Conservation (phyloP, 257 asterid species). For the Solanum chilense region DNA sequence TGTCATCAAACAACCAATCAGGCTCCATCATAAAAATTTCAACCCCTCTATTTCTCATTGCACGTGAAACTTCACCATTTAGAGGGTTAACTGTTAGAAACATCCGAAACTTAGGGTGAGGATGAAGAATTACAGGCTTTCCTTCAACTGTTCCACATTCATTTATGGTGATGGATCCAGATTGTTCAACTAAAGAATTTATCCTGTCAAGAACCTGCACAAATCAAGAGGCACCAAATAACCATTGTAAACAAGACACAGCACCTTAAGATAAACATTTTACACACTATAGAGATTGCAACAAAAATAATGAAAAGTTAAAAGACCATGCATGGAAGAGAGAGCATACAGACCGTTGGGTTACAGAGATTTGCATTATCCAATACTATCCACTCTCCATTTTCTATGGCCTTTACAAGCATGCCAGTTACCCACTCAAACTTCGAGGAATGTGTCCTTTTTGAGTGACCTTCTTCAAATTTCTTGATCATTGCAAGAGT, state of each 20-base stretch:
- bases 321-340: neutral
- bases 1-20: slow-evolving; percentile 39
- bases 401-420: slow-evolving; percentile 83
- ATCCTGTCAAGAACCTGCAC: slow-evolving; percentile 95
- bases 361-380: slow-evolving; percentile 98
- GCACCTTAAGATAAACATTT: neutral
- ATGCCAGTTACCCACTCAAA: slow-evolving; percentile 97
- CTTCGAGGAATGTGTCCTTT: slow-evolving; percentile 42
- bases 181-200: slow-evolving; percentile 95
- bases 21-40: slow-evolving; percentile 82
- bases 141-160: slow-evolving; percentile 95
- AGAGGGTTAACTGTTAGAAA: slow-evolving; percentile 85
- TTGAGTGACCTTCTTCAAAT: slow-evolving; percentile 29
- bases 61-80: slow-evolving; percentile 94
- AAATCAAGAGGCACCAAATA: neutral
- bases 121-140: slow-evolving; percentile 68
- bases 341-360: slow-evolving; percentile 66
- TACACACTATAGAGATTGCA: neutral
- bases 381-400: slow-evolving; percentile 96
- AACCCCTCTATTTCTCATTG: slow-evolving; percentile 97
- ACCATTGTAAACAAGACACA: neutral
- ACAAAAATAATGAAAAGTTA: neutral
- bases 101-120: slow-evolving; percentile 89
- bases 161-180: slow-evolving; percentile 86
- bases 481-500: slow-evolving; percentile 36